Conservation (phyloP, 208 protist species). For the Entamoeba dispar region DNA sequence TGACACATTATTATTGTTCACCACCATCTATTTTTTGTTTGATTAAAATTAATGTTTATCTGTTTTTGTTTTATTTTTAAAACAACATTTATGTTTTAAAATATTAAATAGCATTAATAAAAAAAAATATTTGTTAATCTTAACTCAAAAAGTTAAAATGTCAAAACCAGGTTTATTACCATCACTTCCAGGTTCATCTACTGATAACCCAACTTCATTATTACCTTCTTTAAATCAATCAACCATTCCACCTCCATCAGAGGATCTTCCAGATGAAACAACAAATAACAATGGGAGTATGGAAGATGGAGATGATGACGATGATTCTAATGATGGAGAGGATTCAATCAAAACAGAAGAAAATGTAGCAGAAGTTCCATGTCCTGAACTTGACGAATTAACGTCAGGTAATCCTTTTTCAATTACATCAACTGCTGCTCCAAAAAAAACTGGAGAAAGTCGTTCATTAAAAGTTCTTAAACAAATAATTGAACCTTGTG, state of each 20-base stretch:
- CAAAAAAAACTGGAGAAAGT: neutral
- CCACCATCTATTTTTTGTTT: no score
- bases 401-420: neutral
- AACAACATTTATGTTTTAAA: no score
- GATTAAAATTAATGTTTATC: no score
- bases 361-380: neutral
- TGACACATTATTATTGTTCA: no score
- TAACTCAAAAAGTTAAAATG: neutral
- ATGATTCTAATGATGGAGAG: neutral
- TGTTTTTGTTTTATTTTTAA: no score
- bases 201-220: neutral
- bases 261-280: neutral
- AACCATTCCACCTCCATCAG: neutral
- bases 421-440: neutral
- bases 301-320: neutral
- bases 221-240: neutral
- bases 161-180: neutral
- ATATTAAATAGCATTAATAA: neutral
- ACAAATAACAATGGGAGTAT: neutral
- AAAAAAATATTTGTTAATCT: neutral
- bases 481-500: neutral
- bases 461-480: neutral
- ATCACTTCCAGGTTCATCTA: neutral
- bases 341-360: neutral
- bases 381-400: neutral